These are phyloP conservation scores for Candida adriatica DNA, from an alignment of 805 yeast genomes.

Conservation along the genomic window DNA sequence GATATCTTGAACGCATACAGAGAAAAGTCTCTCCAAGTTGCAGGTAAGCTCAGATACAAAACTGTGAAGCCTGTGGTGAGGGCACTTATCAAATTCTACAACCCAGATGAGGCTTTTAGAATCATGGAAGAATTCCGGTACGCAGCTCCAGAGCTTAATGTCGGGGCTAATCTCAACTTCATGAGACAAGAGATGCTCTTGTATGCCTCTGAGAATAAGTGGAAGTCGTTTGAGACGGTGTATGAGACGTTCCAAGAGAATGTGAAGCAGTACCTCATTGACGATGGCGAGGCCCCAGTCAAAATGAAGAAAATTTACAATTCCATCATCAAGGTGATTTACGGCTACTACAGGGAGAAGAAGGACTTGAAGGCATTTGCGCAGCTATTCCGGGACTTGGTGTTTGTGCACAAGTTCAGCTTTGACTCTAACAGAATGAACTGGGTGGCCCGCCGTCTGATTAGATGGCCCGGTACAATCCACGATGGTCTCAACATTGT, in stretches of 20 bases:
- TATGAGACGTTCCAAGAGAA: conserved; percentile 15
- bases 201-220: conserved; percentile 22
- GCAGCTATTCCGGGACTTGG: conserved; percentile 13
- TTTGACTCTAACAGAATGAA: conserved; percentile 29
- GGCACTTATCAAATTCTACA: conserved; percentile 23
- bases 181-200: conserved; percentile 27
- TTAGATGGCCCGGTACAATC: conserved; percentile 23
- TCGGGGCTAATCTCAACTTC: conserved; percentile 19
- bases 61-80: conserved; percentile 31
- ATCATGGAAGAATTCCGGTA: conserved; percentile 27
- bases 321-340: conserved; percentile 12
- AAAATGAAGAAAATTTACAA: conserved; percentile 21
- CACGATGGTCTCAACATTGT: conserved; percentile 24
- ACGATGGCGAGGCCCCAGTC: conserved; percentile 16
- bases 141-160: conserved; percentile 19
- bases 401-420: conserved; percentile 22
- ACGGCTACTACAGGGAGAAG: conserved; percentile 3
- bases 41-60: conserved; percentile 26
- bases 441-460: conserved; percentile 23
- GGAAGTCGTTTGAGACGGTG: conserved; percentile 27
- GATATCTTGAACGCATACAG: conserved; percentile 24
- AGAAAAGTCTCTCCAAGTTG: conserved; percentile 16
- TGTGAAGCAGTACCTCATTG: conserved; percentile 10
- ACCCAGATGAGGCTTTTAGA: conserved; percentile 27
- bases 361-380: conserved; percentile 6